Evolutionary conservation across 2,329 filamentous ascomycete genomes (phyloP).

Genomic region (Fusarium pseudonygamai): DNA sequence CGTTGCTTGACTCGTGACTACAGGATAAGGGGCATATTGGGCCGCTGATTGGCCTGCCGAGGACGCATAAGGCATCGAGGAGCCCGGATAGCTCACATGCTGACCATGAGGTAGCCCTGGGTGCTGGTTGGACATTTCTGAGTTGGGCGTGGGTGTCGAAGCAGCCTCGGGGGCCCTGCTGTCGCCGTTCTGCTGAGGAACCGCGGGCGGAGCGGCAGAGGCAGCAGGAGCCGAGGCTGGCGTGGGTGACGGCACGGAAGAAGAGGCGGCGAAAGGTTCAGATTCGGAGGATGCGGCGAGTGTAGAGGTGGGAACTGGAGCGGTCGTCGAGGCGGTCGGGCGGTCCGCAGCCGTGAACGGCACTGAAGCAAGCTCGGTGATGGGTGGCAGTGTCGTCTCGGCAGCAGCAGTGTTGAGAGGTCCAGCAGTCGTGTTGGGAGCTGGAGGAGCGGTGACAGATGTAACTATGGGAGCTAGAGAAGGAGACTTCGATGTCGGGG

Average conservation of each 20-base stretch:
- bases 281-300: constrained; percentile 23
- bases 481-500: constrained; percentile 39
- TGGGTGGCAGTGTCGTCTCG: constrained; percentile 31
- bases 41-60: constrained; percentile 36
- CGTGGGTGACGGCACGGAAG: constrained; percentile 24
- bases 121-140: constrained; percentile 49
- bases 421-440: constrained; percentile 26
- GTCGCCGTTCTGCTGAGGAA: constrained; percentile 47
- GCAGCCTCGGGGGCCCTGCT: constrained; percentile 43
- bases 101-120: constrained; percentile 45
- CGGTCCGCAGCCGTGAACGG: constrained; percentile 25
- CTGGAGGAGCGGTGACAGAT: constrained; percentile 31
- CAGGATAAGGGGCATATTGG: constrained; percentile 47
- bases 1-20: constrained; percentile 39
- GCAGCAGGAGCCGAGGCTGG: constrained; percentile 30
- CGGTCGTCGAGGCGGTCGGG: constrained; percentile 32
- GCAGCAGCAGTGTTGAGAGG: constrained; percentile 21
- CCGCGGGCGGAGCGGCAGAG: constrained; percentile 29
- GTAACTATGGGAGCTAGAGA: constrained; percentile 39
- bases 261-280: constrained; percentile 24
- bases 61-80: constrained; percentile 38
- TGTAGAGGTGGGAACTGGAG: constrained; percentile 25
- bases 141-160: constrained; percentile 30
- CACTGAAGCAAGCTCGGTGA: constrained; percentile 29
- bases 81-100: constrained; percentile 44